Evolutionary conservation across 129 eudicot species (phyloP).

Genomic region (Pseudognaphalium luteoalbum): DNA sequence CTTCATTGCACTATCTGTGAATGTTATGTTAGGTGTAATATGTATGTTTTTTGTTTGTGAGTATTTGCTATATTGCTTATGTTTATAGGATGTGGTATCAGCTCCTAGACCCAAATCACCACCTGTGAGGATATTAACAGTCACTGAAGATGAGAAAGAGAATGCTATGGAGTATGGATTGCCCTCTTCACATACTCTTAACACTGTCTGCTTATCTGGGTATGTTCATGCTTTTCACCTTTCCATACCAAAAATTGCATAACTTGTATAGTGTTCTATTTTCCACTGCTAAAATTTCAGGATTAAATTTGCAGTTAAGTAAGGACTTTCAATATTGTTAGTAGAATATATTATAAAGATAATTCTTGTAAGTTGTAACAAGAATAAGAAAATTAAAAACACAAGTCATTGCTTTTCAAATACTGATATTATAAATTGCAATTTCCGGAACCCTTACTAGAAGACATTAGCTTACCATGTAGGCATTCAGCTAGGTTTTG

Average conservation of each 20-base stretch:
- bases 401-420: not conserved
- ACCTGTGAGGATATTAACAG: constrained; percentile 79
- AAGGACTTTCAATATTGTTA: too few relatives aligned
- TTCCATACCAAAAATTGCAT: not conserved
- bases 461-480: not conserved
- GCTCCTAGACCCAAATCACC: constrained; percentile 95
- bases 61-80: constrained; percentile 22
- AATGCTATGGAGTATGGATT: constrained; percentile 92
- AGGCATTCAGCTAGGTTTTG: not conserved
- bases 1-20: not conserved
- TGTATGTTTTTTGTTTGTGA: not conserved
- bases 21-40: not conserved
- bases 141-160: constrained; percentile 86
- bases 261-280: too few relatives aligned
- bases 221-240: constrained; percentile 24
- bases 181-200: constrained; percentile 98
- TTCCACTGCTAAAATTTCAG: too few relatives aligned
- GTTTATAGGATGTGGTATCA: constrained; percentile 88
- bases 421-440: not conserved
- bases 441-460: not conserved
- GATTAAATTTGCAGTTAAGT: too few relatives aligned
- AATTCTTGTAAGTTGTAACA: too few relatives aligned
- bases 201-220: constrained; percentile 98
- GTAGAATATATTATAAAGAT: too few relatives aligned
- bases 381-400: too few relatives aligned